phyloP scores from a whole-genome alignment of 139 green algal species.

The Auxenochlorella protothecoides region DNA sequence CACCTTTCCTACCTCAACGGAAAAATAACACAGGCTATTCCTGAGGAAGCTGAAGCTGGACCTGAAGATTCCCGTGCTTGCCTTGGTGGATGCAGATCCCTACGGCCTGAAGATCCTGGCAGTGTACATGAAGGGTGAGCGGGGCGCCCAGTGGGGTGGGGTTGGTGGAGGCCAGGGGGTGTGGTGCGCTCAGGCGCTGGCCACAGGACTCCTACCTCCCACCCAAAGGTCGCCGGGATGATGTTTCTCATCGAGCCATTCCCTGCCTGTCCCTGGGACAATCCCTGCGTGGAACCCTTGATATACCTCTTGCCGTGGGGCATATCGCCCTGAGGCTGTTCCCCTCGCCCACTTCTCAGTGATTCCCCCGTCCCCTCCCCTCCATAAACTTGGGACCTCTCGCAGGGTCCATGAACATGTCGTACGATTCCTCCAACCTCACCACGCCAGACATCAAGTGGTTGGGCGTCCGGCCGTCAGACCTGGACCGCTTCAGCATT shows the following conservation, averaged over 20 bases:
- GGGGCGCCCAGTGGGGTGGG: background rate
- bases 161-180: background rate
- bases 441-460: constrained; percentile 86
- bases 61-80: constrained; percentile 87
- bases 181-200: too few relatives aligned
- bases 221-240: too few relatives aligned
- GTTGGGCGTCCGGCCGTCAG: constrained; percentile 82
- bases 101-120: constrained; percentile 97
- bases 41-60: constrained; percentile 69
- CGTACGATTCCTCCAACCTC: constrained; percentile 79
- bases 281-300: too few relatives aligned
- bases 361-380: too few relatives aligned
- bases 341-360: too few relatives aligned
- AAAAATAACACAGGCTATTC: constrained; percentile 57
- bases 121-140: constrained; percentile 80
- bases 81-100: constrained; percentile 86
- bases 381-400: too few relatives aligned
- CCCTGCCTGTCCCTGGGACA: too few relatives aligned
- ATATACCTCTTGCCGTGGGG: too few relatives aligned
- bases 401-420: constrained; percentile 77
- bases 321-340: too few relatives aligned
- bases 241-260: too few relatives aligned
- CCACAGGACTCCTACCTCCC: too few relatives aligned
- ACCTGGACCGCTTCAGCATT: constrained; percentile 85
- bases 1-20: background rate